Evolutionary conservation across 1,284 basidiomycete genomes (phyloP).

Genomic region (Pseudozyma hubeiensis): DNA sequence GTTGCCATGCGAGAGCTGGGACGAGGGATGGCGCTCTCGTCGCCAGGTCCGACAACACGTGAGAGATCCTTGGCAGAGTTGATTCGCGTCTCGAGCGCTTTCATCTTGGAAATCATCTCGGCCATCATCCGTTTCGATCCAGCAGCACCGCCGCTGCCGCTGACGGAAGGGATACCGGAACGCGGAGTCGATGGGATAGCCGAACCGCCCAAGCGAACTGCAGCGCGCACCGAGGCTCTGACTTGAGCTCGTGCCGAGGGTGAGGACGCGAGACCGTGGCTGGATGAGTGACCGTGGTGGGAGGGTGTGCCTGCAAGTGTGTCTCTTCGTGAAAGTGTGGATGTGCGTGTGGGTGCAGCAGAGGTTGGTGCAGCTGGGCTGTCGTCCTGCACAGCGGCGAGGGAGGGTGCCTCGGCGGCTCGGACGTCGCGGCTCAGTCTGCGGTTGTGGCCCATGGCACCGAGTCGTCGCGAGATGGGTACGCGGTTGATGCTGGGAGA

Average conservation of each 20-base stretch:
- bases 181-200: constrained; percentile 22
- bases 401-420: constrained; percentile 22
- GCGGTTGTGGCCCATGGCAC: constrained; percentile 44
- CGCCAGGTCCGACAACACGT: constrained; percentile 25
- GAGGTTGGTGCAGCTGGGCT: constrained; percentile 25
- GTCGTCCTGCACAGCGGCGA: constrained; percentile 44
- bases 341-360: constrained; percentile 13
- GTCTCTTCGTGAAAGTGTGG: constrained; percentile 23
- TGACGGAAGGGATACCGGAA: constrained; percentile 1
- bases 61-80: constrained; percentile 51
- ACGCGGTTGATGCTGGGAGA: constrained; percentile 44
- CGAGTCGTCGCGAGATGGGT: constrained; percentile 34
- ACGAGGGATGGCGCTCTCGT: constrained; percentile 61
- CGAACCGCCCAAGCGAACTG: constrained; percentile 16
- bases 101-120: constrained; percentile 61
- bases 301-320: constrained; percentile 27
- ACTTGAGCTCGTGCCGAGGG: constrained; percentile 41
- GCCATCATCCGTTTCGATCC: constrained; percentile 52
- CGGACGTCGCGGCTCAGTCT: constrained; percentile 44
- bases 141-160: constrained; percentile 10
- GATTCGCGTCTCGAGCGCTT: constrained; percentile 61
- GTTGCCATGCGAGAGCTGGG: constrained; percentile 58
- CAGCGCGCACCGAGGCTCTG: constrained; percentile 28
- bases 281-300: constrained; percentile 5
- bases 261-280: constrained; percentile 26